A percentile compares a stretch with the other conserved stretches of the same genome.
Conservation (phyloP, 2,329 filamentous ascomycete species). For the Teratosphaeria destructans region DNA sequence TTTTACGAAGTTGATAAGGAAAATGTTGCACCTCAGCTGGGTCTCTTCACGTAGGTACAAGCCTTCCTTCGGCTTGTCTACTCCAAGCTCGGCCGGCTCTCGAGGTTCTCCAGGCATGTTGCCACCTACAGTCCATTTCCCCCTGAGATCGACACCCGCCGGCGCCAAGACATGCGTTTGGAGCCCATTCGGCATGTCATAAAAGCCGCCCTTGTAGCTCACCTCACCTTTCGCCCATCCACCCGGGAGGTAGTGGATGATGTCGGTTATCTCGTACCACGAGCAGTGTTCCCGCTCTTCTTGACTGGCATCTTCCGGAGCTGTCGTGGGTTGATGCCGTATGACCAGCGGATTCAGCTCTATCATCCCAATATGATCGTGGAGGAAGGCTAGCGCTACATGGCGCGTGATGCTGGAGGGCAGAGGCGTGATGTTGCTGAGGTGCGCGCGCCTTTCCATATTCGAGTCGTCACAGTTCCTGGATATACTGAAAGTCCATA, state of each 20-base stretch:
- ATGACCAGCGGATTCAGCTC: conserved; percentile 76
- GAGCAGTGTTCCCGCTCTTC: conserved; percentile 58
- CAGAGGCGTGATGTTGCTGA: conserved; percentile 71
- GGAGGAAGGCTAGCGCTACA: conserved; percentile 64
- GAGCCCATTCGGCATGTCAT: conserved; percentile 60
- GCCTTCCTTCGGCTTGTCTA: conserved; percentile 52
- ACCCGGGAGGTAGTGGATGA: conserved; percentile 57
- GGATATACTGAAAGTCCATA: background rate
- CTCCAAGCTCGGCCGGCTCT: conserved; percentile 50
- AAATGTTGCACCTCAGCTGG: conserved; percentile 67
- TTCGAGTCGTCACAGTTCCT: background rate
- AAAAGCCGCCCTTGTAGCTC: conserved; percentile 70
- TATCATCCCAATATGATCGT: conserved; percentile 74
- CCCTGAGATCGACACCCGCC: conserved; percentile 66
- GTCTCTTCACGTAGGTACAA: conserved; percentile 80
- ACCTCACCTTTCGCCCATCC: conserved; percentile 55
- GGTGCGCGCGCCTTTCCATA: conserved; percentile 61
- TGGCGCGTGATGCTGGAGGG: conserved; percentile 57
- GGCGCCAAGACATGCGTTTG: conserved; percentile 80
- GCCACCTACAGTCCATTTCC: conserved; percentile 76
- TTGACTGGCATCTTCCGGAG: conserved; percentile 54
- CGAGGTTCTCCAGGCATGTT: conserved; percentile 59
- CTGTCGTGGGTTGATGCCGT: conserved; percentile 56
- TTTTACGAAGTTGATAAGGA: conserved; percentile 69
- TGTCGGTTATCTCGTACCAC: conserved; percentile 66